A percentile compares a stretch with the other conserved stretches of the same genome.
Conservation (phyloP, 805 yeast genomes). For the Myxozyma neotropica region DNA sequence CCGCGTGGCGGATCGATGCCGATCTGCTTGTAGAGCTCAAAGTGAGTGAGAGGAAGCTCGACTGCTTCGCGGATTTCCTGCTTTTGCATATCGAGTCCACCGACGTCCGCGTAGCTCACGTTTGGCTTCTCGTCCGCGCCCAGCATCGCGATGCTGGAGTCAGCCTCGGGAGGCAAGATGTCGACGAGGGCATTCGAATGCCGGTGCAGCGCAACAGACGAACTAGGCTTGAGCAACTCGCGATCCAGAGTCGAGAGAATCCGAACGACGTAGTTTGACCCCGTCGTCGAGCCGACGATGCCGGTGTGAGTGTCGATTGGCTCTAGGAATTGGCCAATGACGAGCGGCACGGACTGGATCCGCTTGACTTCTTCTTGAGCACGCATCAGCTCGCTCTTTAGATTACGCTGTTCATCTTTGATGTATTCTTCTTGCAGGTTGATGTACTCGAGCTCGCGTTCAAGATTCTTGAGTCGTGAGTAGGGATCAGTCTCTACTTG, state of each 20-base stretch:
- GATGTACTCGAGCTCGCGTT: conserved; percentile 84
- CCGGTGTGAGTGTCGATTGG: conserved; percentile 97
- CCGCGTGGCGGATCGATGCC: conserved; percentile 99
- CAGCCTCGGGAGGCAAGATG: conserved; percentile 98
- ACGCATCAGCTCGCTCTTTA: conserved; percentile 88
- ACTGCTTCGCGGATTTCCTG: conserved; percentile 99
- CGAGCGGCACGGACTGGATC: conserved; percentile 95
- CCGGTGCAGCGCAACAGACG: conserved; percentile 96
- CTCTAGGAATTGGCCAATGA: conserved; percentile 96
- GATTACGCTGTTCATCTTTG: conserved; percentile 96
- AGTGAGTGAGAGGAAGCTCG: conserved; percentile 93
- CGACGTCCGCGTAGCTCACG: conserved; percentile 96
- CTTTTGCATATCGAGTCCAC: conserved; percentile 98
- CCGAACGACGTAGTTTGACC: conserved; percentile 94
- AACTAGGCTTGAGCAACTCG: conserved; percentile 89
- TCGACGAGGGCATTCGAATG: conserved; percentile 98
- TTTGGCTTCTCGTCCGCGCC: conserved; percentile 95
- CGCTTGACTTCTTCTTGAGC: conserved; percentile 99
- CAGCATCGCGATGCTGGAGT: conserved; percentile 90
- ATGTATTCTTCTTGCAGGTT: conserved; percentile 92
- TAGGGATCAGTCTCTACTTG: conserved; percentile 66
- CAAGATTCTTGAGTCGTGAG: conserved; percentile 79
- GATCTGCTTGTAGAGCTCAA: conserved; percentile 92
- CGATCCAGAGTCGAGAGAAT: conserved; percentile 92
- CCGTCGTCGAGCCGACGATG: conserved; percentile 95